Conservation (phyloP, 768 basidiomycete species). For the Guyanaporus albipodus region DNA sequence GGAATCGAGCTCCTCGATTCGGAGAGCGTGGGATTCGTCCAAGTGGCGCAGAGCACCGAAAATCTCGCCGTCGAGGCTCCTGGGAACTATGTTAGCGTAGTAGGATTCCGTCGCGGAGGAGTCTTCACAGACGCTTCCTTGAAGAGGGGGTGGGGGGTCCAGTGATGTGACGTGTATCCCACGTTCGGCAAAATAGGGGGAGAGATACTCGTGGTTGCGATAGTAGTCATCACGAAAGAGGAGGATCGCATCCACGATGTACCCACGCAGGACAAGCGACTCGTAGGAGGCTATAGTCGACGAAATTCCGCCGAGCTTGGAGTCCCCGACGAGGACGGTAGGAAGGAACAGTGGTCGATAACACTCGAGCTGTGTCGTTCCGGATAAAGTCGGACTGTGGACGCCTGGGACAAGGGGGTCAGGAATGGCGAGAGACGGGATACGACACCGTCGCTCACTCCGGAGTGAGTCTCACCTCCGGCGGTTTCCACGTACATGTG, state of each 20-base stretch:
- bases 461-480: slow-evolving; percentile 65
- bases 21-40: slow-evolving; percentile 55
- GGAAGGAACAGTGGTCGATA: slow-evolving; percentile 88
- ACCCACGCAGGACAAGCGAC: slow-evolving; percentile 85
- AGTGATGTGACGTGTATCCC: slow-evolving; percentile 54
- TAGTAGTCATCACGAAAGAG: slow-evolving; percentile 87
- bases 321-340: slow-evolving; percentile 81
- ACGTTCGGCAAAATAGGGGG: slow-evolving; percentile 72
- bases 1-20: slow-evolving; percentile 69
- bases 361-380: slow-evolving; percentile 78
- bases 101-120: slow-evolving; percentile 58
- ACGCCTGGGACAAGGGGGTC: slow-evolving; percentile 53
- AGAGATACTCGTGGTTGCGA: slow-evolving; percentile 80
- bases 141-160: slow-evolving; percentile 53
- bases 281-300: slow-evolving; percentile 92
- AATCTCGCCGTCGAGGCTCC: slow-evolving; percentile 35
- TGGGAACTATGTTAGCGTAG: slow-evolving; percentile 51
- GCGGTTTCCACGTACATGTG: slow-evolving; percentile 92
- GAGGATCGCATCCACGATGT: slow-evolving; percentile 78
- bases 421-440: neutral
- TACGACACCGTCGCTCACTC: slow-evolving; percentile 5
- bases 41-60: slow-evolving; percentile 52
- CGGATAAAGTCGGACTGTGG: slow-evolving; percentile 83
- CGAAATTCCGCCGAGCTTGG: slow-evolving; percentile 90
- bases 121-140: slow-evolving; percentile 44